Percentiles rank a stretch among this genome's conserved stretches.
phyloP scores from a whole-genome alignment of 1,284 basidiomycete species.

The Grifola frondosa region DNA sequence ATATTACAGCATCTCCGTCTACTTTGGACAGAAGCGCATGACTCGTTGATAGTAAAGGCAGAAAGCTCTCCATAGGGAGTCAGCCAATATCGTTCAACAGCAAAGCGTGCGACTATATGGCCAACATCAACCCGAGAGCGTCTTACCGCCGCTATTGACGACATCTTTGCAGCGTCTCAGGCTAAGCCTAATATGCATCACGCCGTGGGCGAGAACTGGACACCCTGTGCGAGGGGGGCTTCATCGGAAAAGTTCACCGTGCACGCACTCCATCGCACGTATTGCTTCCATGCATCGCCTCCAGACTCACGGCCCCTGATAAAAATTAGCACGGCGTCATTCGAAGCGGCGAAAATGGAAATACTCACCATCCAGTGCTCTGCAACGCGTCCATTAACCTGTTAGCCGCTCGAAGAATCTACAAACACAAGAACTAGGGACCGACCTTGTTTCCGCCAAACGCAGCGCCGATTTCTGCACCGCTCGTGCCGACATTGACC shows the following conservation, averaged over 20 bases:
- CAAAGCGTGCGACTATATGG: too few relatives aligned
- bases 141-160: too few relatives aligned
- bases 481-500: slow-evolving; percentile 92
- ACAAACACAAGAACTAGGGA: slow-evolving; percentile 9
- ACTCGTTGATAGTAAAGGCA: too few relatives aligned
- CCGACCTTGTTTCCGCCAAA: slow-evolving; percentile 92
- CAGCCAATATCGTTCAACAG: too few relatives aligned
- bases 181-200: slow-evolving; percentile 8
- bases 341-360: not conserved
- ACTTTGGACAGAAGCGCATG: too few relatives aligned
- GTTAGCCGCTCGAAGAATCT: not conserved
- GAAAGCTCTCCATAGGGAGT: too few relatives aligned
- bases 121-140: too few relatives aligned
- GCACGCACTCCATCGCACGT: slow-evolving; percentile 85
- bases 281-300: slow-evolving; percentile 96
- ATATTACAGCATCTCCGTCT: too few relatives aligned
- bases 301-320: slow-evolving; percentile 93
- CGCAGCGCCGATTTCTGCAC: slow-evolving; percentile 89
- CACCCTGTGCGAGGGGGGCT: slow-evolving; percentile 90
- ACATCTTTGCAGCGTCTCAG: too few relatives aligned
- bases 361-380: slow-evolving; percentile 77
- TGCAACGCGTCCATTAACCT: slow-evolving; percentile 29
- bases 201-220: slow-evolving; percentile 59
- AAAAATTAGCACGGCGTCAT: slow-evolving; percentile 1
- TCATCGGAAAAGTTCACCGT: slow-evolving; percentile 92